Conservation (phyloP, 805 yeast genomes). For the Cyberlindnera nakhonratchasimensis region DNA sequence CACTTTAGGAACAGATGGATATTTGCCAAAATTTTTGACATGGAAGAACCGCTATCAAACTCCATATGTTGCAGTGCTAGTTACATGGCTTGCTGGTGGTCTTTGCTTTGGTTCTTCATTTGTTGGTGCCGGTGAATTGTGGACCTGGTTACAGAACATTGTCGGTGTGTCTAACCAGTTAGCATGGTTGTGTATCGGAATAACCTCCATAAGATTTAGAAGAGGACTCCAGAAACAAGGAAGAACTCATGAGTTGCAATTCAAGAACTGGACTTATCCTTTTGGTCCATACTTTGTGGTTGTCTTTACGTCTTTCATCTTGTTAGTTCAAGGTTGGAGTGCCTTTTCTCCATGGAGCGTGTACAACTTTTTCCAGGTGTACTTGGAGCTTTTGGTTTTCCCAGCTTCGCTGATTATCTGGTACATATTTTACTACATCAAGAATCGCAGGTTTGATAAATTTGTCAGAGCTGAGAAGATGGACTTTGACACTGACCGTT, state of each 20-base stretch:
- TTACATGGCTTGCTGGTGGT: constrained; percentile 54
- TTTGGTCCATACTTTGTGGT: constrained; percentile 47
- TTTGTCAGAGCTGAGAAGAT: constrained; percentile 43
- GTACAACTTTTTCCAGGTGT: constrained; percentile 40
- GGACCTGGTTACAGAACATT: constrained; percentile 50
- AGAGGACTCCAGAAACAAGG: constrained; percentile 43
- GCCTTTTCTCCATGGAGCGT: constrained; percentile 45
- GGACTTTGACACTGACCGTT: constrained; percentile 53
- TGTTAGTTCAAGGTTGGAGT: constrained; percentile 54
- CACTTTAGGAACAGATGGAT: constrained; percentile 49
- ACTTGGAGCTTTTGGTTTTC: constrained; percentile 46
- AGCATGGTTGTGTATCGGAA: constrained; percentile 47
- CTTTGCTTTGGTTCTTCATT: constrained; percentile 58
- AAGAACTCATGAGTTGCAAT: constrained; percentile 38
- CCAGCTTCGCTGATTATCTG: constrained; percentile 42
- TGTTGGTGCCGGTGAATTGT: constrained; percentile 49
- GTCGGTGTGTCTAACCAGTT: constrained; percentile 53
- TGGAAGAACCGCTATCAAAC: constrained; percentile 40
- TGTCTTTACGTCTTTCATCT: constrained; percentile 39
- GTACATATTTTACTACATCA: constrained; percentile 33
- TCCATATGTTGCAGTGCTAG: constrained; percentile 47
- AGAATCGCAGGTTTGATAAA: constrained; percentile 31
- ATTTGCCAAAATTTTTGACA: constrained; percentile 45
- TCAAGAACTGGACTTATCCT: constrained; percentile 50
- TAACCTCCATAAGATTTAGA: constrained; percentile 48